A percentile compares a stretch with the other conserved stretches of the same genome.
Conservation (phyloP, 805 yeast genomes). For the Nakazawaea wickerhamii region DNA sequence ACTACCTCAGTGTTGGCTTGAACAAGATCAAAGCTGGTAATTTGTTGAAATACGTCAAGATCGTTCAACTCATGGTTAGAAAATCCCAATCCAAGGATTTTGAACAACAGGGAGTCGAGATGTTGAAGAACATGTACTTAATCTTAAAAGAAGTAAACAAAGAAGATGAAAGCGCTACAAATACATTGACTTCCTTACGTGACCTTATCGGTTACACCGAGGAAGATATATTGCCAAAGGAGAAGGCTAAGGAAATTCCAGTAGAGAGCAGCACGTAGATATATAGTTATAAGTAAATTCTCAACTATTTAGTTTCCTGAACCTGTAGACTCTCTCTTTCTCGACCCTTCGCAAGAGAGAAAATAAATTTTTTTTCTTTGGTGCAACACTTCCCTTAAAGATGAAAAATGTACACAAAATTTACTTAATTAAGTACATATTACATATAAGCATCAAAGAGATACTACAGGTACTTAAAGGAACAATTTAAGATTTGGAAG, state of each 20-base stretch:
- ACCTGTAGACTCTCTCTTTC: too few species aligned
- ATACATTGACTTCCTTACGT: slow-evolving; percentile 14
- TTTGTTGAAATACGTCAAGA: slow-evolving; percentile 12
- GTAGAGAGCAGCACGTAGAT: not conserved
- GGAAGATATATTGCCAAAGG: not conserved
- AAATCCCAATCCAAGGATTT: slow-evolving; percentile 17
- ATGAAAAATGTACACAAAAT: too few species aligned
- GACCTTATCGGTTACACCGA: slow-evolving; percentile 6
- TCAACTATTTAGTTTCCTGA: too few species aligned
- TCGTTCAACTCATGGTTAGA: slow-evolving; percentile 13
- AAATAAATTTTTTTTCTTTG: not conserved
- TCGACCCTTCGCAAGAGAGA: not conserved
- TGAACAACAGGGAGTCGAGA: slow-evolving; percentile 28
- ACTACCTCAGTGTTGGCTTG: slow-evolving; percentile 12
- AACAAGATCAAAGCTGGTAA: slow-evolving; percentile 3
- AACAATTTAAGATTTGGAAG: not conserved
- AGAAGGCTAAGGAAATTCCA: not conserved
- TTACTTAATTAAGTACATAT: too few species aligned
- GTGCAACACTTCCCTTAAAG: not conserved
- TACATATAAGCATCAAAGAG: not conserved
- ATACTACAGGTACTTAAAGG: too few species aligned
- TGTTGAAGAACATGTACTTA: slow-evolving; percentile 26
- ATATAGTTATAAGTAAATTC: not conserved
- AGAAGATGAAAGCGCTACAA: slow-evolving; percentile 19
- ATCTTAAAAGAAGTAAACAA: slow-evolving; percentile 20